Base-by-base conservation (phyloP, 345 rosid genomes). In the Ailanthus altissimus region DNA sequence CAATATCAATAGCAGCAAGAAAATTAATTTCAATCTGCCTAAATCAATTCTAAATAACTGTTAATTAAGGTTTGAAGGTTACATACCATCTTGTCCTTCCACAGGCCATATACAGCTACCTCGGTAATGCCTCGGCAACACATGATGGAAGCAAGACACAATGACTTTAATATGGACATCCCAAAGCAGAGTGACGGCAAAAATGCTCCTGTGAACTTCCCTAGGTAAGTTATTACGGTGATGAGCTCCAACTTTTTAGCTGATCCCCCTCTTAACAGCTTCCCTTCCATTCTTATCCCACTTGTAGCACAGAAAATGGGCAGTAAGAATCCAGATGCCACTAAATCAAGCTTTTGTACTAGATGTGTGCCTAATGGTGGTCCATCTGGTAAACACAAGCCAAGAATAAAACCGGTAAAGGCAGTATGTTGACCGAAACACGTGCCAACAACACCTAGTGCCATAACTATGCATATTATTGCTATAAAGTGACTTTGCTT, bases 301-400 rank as follows among this genome's bases (percentile, higher is more conserved):
- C 77, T 50, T 2, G 73, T 14, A 5, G 81, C 73, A 43, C 74
- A 80, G 46, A 77, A 83, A 21, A 74, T 43, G 4, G 85, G 85
- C n/a, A 75, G 58, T 2, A 80, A 46, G 23, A 80, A 38, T 36
- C 46, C 75, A 0, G 79, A 67, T 5, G 56, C 38, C 6, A 80
- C 40, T 38, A 67, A 53, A 40, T 77, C 81, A 26, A 83, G 74
- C 72, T 73, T 80, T 1, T 80, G 65, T 2, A 73, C 70, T 68
- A 83, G 32, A 5, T 75, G 74, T 38, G 83, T 74, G 42, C 81
- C 83, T 43, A 80, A 67, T 3, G 83, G 83, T 10, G 85, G 83
- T 23, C 83, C 85, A 53, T 83, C 85, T 12, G 83, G 83, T 47
- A 80, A 68, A 21, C 50, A 67, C 79, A 80, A 15, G 5, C 81